Conservation (phyloP, 2,329 filamentous ascomycete species). For the Juglanconis oblonga region DNA sequence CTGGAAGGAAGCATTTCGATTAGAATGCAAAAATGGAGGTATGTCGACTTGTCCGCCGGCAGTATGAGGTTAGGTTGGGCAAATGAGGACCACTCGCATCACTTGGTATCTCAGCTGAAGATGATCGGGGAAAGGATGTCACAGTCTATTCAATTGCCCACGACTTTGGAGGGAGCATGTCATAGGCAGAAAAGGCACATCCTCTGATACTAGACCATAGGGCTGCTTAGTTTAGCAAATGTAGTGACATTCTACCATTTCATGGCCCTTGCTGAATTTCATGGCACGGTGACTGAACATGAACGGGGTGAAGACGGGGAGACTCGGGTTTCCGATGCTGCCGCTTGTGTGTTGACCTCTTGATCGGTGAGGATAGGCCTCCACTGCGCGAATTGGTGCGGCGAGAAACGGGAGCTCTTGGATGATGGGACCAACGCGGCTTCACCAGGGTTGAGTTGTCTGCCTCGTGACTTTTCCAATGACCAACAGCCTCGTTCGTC, state of each 20-base stretch:
- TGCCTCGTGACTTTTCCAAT: too few species aligned
- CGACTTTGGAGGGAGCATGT: conserved; percentile 18
- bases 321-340: too few species aligned
- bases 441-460: too few species aligned
- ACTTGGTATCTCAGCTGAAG: conserved; percentile 1
- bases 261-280: background rate
- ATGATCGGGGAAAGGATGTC: conserved; percentile 16
- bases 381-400: too few species aligned
- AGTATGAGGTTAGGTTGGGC: conserved; percentile 17
- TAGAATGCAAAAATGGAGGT: conserved; percentile 17
- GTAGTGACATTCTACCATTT: conserved; percentile 12
- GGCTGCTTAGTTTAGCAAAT: conserved; percentile 17
- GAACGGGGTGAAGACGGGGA: too few species aligned
- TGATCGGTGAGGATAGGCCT: too few species aligned
- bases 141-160: conserved; percentile 20
- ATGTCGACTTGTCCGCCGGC: conserved; percentile 12
- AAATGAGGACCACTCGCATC: conserved; percentile 10
- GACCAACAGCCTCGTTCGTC: too few species aligned
- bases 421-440: too few species aligned
- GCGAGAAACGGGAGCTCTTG: too few species aligned
- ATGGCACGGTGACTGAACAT: too few species aligned
- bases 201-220: conserved; percentile 21
- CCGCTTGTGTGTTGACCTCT: too few species aligned
- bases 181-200: conserved; percentile 19
- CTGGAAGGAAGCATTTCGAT: conserved; percentile 6